Percentiles rank a stretch among this genome's conserved stretches.
These are phyloP conservation scores for Pseudonectria foliicola DNA, from an alignment of 2,329 filamentous ascomycete species.

Conservation along the genomic window DNA sequence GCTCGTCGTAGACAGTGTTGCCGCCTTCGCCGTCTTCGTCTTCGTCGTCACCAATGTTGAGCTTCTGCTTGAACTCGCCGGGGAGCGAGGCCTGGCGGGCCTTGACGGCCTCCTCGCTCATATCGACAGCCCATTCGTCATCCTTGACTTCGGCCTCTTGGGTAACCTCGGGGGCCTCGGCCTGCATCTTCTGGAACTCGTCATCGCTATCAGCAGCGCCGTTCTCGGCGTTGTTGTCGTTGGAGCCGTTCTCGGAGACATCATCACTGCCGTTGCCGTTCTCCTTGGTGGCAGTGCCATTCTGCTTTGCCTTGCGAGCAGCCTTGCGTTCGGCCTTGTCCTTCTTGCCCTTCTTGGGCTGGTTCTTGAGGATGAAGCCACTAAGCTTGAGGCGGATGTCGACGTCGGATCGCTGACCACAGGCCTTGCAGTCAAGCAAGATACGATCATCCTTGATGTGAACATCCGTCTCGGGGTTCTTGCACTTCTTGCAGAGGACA, in stretches of 20 bases:
- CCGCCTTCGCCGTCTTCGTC: conserved; percentile 76
- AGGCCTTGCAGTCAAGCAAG: conserved; percentile 95
- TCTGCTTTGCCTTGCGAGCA: conserved; percentile 81
- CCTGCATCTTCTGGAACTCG: conserved; percentile 79
- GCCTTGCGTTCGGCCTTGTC: conserved; percentile 92
- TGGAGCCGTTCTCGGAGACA: conserved; percentile 42
- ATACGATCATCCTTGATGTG: conserved; percentile 91
- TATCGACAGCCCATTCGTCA: conserved; percentile 92
- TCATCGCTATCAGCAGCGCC: conserved; percentile 79
- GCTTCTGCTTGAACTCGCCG: conserved; percentile 87
- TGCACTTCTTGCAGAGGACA: conserved; percentile 99
- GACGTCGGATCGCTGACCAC: conserved; percentile 85
- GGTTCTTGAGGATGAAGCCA: conserved; percentile 95
- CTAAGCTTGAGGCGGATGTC: conserved; percentile 93
- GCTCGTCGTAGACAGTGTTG: conserved; percentile 75
- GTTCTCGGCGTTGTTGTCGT: conserved; percentile 42
- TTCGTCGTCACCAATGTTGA: conserved; percentile 74
- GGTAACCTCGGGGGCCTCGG: conserved; percentile 41
- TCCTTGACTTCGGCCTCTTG: conserved; percentile 63
- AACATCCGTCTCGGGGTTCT: conserved; percentile 97
- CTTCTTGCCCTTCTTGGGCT: conserved; percentile 90
- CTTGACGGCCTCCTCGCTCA: conserved; percentile 90
- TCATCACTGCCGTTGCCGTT: conserved; percentile 53
- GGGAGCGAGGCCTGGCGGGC: conserved; percentile 89
- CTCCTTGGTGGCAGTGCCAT: conserved; percentile 48